A percentile compares a stretch with the other conserved stretches of the same genome.
Conservation (phyloP, 1,284 basidiomycete genomes). For the Lentinula novae-zelandiae region DNA sequence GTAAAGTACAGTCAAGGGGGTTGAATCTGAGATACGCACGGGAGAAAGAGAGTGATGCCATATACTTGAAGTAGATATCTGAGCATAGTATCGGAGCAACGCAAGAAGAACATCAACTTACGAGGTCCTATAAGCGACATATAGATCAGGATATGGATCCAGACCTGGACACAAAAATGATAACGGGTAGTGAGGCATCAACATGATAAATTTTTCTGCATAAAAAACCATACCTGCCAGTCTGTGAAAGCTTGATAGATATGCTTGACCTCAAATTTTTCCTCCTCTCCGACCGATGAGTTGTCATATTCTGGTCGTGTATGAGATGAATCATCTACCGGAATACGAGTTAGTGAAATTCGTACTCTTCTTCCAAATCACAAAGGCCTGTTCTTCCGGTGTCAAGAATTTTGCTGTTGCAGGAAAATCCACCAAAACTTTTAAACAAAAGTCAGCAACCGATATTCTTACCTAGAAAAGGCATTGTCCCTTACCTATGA, state of each 20-base stretch:
- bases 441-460: neutral
- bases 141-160: conserved; percentile 56
- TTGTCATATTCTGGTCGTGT: conserved; percentile 52
- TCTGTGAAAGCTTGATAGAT: conserved; percentile 51
- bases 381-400: conserved; percentile 53
- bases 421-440: conserved; percentile 59
- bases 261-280: conserved; percentile 51
- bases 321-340: neutral
- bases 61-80: conserved; percentile 10
- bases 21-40: conserved; percentile 37
- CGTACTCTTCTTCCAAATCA: conserved; percentile 62
- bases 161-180: conserved; percentile 30
- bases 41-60: conserved; percentile 37
- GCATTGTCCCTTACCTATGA: conserved; percentile 33
- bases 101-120: conserved; percentile 29
- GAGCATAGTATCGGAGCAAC: neutral
- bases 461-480: too few relatives aligned
- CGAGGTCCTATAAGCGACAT: conserved; percentile 57
- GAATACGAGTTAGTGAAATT: neutral
- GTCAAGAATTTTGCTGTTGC: conserved; percentile 54
- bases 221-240: conserved; percentile 50
- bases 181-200: neutral
- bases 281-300: conserved; percentile 64
- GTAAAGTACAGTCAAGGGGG: too few relatives aligned
- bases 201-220: neutral